phyloP scores from a whole-genome alignment of 139 green algal species.

The Marvania coccoides region DNA sequence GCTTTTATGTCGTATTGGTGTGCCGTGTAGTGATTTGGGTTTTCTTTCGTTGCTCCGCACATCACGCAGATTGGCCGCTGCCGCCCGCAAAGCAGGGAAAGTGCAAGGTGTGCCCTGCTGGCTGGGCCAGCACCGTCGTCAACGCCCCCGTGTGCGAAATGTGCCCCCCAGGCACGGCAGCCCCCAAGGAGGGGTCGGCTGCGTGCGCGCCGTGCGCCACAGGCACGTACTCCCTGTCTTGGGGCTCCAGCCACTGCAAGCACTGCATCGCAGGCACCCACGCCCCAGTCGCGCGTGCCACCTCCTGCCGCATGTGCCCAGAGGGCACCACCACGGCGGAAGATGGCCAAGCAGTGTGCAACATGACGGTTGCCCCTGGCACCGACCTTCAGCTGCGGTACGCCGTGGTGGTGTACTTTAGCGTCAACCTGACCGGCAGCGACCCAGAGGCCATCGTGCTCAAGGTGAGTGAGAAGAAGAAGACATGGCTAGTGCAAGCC shows the following conservation, averaged over 20 bases:
- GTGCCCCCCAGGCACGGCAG: constrained; percentile 33
- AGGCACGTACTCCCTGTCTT: constrained; percentile 36
- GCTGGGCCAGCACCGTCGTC: constrained; percentile 23
- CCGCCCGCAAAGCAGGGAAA: constrained; percentile 14
- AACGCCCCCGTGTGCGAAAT: constrained; percentile 32
- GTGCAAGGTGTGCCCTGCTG: constrained; percentile 32
- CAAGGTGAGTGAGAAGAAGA: constrained; percentile 21
- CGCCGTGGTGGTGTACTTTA: constrained; percentile 45
- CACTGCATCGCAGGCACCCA: constrained; percentile 42
- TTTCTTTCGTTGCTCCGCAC: too few relatives aligned
- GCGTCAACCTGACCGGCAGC: constrained; percentile 31
- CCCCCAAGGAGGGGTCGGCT: background rate
- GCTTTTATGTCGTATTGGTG: too few relatives aligned
- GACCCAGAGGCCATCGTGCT: constrained; percentile 29
- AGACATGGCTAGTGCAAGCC: too few relatives aligned
- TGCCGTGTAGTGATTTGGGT: too few relatives aligned
- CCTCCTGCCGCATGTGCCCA: constrained; percentile 35
- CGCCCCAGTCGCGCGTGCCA: constrained; percentile 9
- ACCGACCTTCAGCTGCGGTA: constrained; percentile 20
- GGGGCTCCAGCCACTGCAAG: constrained; percentile 41
- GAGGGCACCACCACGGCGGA: constrained; percentile 24
- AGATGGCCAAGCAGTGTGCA: constrained; percentile 29
- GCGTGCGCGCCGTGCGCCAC: constrained; percentile 27
- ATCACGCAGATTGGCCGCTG: constrained; percentile 31
- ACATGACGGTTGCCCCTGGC: constrained; percentile 1